These are phyloP conservation scores for Anthracocystis panici-leucophaei DNA, from an alignment of 1,284 basidiomycete genomes.

Conservation along the genomic window DNA sequence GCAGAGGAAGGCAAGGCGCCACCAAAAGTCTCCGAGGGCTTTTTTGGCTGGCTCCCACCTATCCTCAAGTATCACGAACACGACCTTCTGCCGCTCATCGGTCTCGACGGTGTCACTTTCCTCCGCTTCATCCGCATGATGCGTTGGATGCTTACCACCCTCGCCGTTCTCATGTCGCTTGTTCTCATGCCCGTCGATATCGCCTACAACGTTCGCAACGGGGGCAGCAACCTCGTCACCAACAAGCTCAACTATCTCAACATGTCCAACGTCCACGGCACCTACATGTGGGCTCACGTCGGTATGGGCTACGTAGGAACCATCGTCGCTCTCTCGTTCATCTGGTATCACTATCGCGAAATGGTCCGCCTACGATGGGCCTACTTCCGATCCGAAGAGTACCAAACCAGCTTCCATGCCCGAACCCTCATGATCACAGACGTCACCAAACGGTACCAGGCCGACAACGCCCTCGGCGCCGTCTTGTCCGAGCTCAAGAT, in stretches of 20 bases:
- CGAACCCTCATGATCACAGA: conserved; percentile 75
- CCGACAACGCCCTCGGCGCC: conserved; percentile 76
- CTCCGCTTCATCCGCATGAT: conserved; percentile 90
- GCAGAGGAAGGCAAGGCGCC: conserved; percentile 83
- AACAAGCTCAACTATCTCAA: conserved; percentile 58
- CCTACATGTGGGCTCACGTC: conserved; percentile 66
- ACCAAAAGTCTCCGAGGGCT: conserved; percentile 77
- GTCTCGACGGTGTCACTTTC: conserved; percentile 89
- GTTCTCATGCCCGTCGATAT: conserved; percentile 84
- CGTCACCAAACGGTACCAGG: conserved; percentile 80
- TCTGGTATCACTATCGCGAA: conserved; percentile 62
- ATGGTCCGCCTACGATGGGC: conserved; percentile 63
- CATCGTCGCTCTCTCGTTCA: conserved; percentile 57
- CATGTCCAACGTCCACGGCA: conserved; percentile 62
- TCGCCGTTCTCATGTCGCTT: conserved; percentile 75
- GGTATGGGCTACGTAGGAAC: conserved; percentile 66
- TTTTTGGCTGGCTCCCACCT: conserved; percentile 81
- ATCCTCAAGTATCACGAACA: conserved; percentile 85
- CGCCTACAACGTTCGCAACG: conserved; percentile 54
- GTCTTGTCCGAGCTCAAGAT: conserved; percentile 74
- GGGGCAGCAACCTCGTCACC: conserved; percentile 27
- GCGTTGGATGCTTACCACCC: conserved; percentile 71
- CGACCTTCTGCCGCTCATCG: conserved; percentile 88
- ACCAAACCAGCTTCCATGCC: conserved; percentile 73
- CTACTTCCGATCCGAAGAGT: conserved; percentile 65